phyloP scores from a whole-genome alignment of 2,329 filamentous ascomycete species.

The Dothistroma pini region DNA sequence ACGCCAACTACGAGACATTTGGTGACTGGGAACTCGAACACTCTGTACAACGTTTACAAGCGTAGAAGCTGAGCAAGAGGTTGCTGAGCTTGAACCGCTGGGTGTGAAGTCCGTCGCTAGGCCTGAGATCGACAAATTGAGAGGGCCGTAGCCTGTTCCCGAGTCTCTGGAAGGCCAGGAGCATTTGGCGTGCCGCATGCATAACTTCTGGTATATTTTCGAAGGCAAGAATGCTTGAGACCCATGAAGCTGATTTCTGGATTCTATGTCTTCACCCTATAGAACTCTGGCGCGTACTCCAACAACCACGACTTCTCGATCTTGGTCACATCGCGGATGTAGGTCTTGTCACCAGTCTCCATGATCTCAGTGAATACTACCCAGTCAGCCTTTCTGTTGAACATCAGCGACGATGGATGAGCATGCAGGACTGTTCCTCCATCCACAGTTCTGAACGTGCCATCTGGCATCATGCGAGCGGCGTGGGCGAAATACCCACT shows the following conservation, averaged over 20 bases:
- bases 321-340: slow-evolving; percentile 87
- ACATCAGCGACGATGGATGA: slow-evolving; percentile 90
- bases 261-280: slow-evolving; percentile 52
- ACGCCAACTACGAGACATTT: not conserved
- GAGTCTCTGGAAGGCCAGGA: not conserved
- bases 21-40: not conserved
- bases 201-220: not conserved
- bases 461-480: slow-evolving; percentile 89
- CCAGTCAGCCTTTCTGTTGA: slow-evolving; percentile 95
- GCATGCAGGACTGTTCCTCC: slow-evolving; percentile 75
- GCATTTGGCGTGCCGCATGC: not conserved
- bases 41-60: not conserved
- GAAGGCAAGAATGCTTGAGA: not conserved
- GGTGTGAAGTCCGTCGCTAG: not conserved
- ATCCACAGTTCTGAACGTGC: slow-evolving; percentile 80
- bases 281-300: slow-evolving; percentile 83
- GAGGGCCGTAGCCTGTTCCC: not conserved
- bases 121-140: not conserved
- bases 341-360: slow-evolving; percentile 83
- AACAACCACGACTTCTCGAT: slow-evolving; percentile 90
- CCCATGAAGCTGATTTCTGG: not conserved
- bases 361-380: slow-evolving; percentile 92
- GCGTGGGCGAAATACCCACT: slow-evolving; percentile 91
- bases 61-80: not conserved
- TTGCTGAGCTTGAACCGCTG: not conserved